These are phyloP conservation scores for Solanum corneliomulleri DNA, from an alignment of 257 asterid species.

Conservation along the genomic window DNA sequence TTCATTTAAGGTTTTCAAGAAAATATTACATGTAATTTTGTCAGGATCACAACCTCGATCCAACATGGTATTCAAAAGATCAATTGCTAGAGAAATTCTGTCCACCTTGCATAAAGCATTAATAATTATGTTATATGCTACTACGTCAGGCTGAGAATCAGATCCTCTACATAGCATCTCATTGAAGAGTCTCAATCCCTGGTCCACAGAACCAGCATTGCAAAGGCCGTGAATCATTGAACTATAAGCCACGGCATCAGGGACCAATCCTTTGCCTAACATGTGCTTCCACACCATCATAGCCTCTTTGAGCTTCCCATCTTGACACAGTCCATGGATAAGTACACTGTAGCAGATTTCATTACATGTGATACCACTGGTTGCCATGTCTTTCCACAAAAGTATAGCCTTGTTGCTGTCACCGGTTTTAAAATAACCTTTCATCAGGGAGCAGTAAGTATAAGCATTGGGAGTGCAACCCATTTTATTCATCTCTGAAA, in stretches of 20 bases:
- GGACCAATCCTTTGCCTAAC: conserved; percentile 51
- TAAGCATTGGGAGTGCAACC: conserved; percentile 65
- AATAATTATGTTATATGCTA: conserved; percentile 67
- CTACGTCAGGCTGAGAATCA: conserved; percentile 53
- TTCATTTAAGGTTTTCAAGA: conserved; percentile 48
- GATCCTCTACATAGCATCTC: conserved; percentile 66
- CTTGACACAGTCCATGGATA: conserved; percentile 63
- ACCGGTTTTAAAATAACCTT: conserved; percentile 69
- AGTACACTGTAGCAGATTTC: conserved; percentile 68
- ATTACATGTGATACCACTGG: conserved; percentile 31
- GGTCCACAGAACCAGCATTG: conserved; percentile 47
- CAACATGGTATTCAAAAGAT: conserved; percentile 67
- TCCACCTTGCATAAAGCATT: conserved; percentile 64
- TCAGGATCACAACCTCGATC: conserved; percentile 83
- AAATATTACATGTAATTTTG: conserved; percentile 57
- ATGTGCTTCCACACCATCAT: conserved; percentile 69
- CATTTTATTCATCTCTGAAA: conserved; percentile 39
- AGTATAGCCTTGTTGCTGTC: conserved; percentile 49
- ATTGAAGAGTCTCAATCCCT: conserved; percentile 66
- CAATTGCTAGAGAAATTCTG: conserved; percentile 48
- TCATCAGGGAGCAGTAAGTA: conserved; percentile 71
- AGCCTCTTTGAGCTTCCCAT: conserved; percentile 70
- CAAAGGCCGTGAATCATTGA: conserved; percentile 87
- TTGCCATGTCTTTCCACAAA: conserved; percentile 66
- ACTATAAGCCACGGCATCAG: conserved; percentile 77